Conservation (phyloP, 75 land plant species). For the Picea sitchensis region DNA sequence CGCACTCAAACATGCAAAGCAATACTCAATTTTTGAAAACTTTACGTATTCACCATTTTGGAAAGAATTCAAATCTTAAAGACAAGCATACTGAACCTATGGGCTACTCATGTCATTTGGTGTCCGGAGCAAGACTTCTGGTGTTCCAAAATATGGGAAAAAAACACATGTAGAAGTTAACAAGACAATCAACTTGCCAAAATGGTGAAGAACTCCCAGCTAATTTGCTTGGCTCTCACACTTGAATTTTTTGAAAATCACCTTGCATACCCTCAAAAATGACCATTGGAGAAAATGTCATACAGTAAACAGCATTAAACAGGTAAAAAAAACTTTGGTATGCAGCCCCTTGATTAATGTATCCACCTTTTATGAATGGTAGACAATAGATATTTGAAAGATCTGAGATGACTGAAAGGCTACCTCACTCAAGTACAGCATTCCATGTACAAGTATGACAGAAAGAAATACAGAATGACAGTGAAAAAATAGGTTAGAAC, state of each 20-base stretch:
- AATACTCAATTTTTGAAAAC: not conserved
- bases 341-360: not conserved
- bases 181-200: not conserved
- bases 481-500: not conserved
- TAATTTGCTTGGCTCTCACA: not conserved
- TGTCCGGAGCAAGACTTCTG: not conserved
- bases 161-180: not conserved
- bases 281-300: not conserved
- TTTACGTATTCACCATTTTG: not conserved
- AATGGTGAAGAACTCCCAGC: not conserved
- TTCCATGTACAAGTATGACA: not conserved
- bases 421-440: not conserved
- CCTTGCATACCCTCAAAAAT: not conserved
- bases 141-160: not conserved
- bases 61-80: not conserved
- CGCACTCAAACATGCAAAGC: not conserved
- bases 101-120: not conserved
- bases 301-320: not conserved
- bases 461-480: not conserved
- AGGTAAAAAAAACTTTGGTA: not conserved
- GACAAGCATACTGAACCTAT: not conserved
- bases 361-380: not conserved
- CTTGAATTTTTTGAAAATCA: not conserved
- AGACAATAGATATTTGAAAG: not conserved
- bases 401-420: not conserved